These are phyloP conservation scores for Tritrichomonas musculus DNA, from an alignment of 208 protist species.

Conservation along the genomic window DNA sequence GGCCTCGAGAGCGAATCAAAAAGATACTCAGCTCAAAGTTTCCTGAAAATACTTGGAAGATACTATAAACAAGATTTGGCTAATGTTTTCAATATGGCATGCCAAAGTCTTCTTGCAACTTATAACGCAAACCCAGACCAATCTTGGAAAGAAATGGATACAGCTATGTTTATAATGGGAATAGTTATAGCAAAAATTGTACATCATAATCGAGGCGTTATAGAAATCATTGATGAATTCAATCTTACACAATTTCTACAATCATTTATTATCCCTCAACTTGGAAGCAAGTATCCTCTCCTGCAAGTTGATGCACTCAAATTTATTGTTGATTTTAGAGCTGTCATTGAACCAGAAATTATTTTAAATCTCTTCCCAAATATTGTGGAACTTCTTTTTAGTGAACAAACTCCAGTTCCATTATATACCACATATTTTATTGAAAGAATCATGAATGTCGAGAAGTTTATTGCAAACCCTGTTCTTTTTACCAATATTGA, in stretches of 20 bases:
- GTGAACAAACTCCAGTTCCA: too few relatives aligned
- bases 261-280: not conserved
- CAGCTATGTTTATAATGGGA: not conserved
- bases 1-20: not conserved
- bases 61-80: too few relatives aligned
- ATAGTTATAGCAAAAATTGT: not conserved
- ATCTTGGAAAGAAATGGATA: not conserved
- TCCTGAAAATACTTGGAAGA: not conserved
- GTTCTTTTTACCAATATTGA: not conserved
- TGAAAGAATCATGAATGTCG: not conserved
- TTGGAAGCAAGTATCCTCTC: not conserved
- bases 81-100: not conserved
- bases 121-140: too few relatives aligned
- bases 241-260: not conserved
- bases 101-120: too few relatives aligned
- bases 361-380: not conserved
- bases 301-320: not conserved
- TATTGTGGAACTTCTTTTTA: not conserved
- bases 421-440: conserved; percentile 5
- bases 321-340: not conserved
- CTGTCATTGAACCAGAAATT: not conserved
- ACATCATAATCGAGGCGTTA: not conserved
- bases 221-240: not conserved
- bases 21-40: not conserved
- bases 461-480: not conserved